Evolutionary conservation across 768 basidiomycete species (phyloP), one percentile per base, ranked within the genome.

Genomic region (Sarcomyxa edulis): DNA sequence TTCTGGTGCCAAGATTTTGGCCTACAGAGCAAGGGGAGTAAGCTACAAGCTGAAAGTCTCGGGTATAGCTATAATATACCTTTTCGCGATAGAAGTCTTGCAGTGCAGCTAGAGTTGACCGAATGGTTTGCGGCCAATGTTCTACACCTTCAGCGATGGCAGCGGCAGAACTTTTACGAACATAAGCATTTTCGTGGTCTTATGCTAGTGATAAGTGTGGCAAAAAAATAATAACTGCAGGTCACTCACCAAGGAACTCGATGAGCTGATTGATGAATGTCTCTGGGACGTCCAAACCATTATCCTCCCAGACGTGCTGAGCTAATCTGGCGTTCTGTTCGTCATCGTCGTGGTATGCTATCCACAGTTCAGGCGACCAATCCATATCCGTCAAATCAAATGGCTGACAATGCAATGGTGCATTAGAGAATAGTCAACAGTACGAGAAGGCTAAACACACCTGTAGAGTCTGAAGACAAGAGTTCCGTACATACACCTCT

Each of bases 351-450:
- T 97, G 91, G 37, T 76, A 81, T 4, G 86, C 86, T 26, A 97
- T 71, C 81, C 90, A 89, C 1, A 99, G 59, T 54, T 88, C 81
- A 0, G 86, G 78, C 2, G 85, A 88, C 85, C 93, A 99, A 44
- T 96, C 93, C 25, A 91, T 56, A 33, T 98, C 95, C 0, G 94
- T 97, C 32, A 98, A 59, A 60, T 98, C 96, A 47, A 98, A 84
- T 0, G 93, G 85, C 90, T 97, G 43, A 2, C 14, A n/a, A n/a
- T n/a, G n/a, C n/a, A 39, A 24, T 18, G 5, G 32, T 21, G 14
- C 11, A 21, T 25, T 20, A 31, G 14, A 32, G 29, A 7, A 15
- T 19, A 24, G 20, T 6, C 10, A 4, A 25, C 19, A 7, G 21
- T 14, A 3, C 20, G 20, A 39, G 10, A 26, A 37, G 24, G 32